A percentile compares a stretch with the other conserved stretches of the same genome.
Conservation (phyloP, 2,329 filamentous ascomycete species). For the Colletotrichum sp. region DNA sequence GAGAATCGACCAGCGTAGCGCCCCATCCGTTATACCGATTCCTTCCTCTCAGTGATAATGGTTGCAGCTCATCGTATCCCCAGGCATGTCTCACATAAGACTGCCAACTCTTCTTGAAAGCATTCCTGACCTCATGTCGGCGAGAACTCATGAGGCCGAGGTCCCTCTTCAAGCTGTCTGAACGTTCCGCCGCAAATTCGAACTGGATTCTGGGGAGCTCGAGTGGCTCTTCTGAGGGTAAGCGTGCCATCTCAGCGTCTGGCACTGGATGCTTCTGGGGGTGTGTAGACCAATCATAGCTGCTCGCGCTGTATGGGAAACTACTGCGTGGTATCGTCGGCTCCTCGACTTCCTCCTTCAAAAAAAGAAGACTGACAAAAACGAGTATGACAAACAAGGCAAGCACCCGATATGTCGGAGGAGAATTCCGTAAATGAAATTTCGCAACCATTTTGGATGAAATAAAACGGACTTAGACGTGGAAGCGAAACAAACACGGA, state of each 20-base stretch:
- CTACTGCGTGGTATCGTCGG: background rate
- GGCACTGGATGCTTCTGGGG: slow-evolving; percentile 18
- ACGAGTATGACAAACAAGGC: slow-evolving; percentile 11
- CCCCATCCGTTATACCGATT: slow-evolving; percentile 53
- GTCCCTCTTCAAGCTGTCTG: slow-evolving; percentile 27
- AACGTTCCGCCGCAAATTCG: slow-evolving; percentile 11
- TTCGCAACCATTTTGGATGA: slow-evolving; percentile 14
- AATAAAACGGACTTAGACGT: background rate
- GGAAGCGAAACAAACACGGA: background rate
- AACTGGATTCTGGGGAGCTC: slow-evolving; percentile 14
- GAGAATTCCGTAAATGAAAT: slow-evolving; percentile 16
- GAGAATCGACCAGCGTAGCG: slow-evolving; percentile 47
- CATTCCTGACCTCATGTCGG: slow-evolving; percentile 33
- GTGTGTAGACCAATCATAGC: slow-evolving; percentile 26
- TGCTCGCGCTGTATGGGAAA: slow-evolving; percentile 8
- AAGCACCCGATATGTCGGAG: slow-evolving; percentile 16
- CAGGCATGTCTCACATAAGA: slow-evolving; percentile 49
- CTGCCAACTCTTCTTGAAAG: slow-evolving; percentile 42
- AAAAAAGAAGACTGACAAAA: background rate
- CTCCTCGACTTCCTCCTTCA: background rate
- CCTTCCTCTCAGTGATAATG: slow-evolving; percentile 40
- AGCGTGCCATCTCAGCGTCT: slow-evolving; percentile 19
- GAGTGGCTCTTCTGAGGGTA: slow-evolving; percentile 12
- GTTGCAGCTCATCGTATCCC: slow-evolving; percentile 50
- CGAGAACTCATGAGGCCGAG: slow-evolving; percentile 40